Percentiles rank a stretch among this genome's conserved stretches.
phyloP scores from a whole-genome alignment of 495 filamentous ascomycete species.

The Margaritispora aquatica region DNA sequence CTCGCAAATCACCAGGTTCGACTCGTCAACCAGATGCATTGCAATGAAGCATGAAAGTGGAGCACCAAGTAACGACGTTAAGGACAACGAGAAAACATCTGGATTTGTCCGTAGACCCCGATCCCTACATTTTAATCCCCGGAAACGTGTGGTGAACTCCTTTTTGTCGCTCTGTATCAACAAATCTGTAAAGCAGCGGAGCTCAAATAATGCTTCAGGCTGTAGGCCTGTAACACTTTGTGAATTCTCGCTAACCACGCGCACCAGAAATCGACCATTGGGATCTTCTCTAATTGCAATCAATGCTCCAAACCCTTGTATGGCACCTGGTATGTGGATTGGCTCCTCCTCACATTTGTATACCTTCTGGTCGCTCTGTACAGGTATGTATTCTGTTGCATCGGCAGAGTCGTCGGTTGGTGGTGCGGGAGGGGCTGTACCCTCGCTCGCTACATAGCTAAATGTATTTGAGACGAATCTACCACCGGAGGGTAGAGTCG shows the following conservation, averaged over 20 bases:
- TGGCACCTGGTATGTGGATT: conserved; percentile 21
- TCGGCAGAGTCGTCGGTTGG: neutral
- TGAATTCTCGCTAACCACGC: conserved; percentile 14
- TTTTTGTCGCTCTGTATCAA: conserved; percentile 5
- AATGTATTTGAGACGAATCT: neutral
- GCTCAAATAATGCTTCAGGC: conserved; percentile 11
- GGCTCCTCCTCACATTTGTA: conserved; percentile 7
- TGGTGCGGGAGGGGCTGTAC: neutral
- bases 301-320: conserved; percentile 14
- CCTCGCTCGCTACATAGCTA: neutral
- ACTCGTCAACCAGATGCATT: conserved; percentile 1
- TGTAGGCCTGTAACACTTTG: conserved; percentile 4
- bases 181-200: conserved; percentile 12
- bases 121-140: neutral
- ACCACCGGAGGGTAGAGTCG: neutral
- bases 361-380: neutral
- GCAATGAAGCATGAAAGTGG: conserved; percentile 8
- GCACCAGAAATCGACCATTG: conserved; percentile 2
- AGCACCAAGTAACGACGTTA: neutral
- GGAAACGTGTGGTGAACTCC: conserved; percentile 2
- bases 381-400: neutral
- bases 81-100: conserved; percentile 12
- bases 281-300: conserved; percentile 11
- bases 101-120: neutral
- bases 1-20: conserved; percentile 15